Base-by-base conservation (phyloP, 2,329 filamentous ascomycete genomes). In the Botryotinia narcissicola region DNA sequence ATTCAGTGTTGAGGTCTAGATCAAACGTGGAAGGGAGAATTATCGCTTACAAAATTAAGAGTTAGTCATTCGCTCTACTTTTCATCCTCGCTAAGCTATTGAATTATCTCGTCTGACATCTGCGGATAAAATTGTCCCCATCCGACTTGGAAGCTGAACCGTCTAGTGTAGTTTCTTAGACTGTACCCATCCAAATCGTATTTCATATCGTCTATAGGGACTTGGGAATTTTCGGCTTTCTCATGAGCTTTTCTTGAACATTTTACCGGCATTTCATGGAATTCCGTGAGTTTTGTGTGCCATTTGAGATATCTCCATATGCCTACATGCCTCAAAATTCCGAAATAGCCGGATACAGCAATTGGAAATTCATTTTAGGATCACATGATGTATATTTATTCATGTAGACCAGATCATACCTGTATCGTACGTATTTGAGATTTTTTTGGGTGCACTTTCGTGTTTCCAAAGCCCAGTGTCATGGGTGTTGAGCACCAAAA, bases 41-140 rank as follows among this genome's bases (percentile, higher is more conserved):
- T 12, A 59, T 59, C 29, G 54, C 14, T n/a, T 59, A 22, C 8
- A 32, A 20, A 18, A 5, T 59, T 32, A 18, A 59, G n/a, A 59
- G 16, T 8, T 18, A 10, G 54, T 20, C 8, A 10, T 29, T 32
- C 18, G 5, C 29, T 59, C 7, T 59, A 10, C 16, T 32, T 32
- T 63, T 42, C 7, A 29, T n/a, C 18, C 37, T 10, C 22, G 4
- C 5, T 63, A 37, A 16, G 40, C 20, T 8, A 63, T 46, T 16
- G 1, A 46, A 37, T 37, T 1, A 37, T 61, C 14, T 25, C 20
- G 14, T 61, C 59, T 61, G 32, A 14, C 22, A 37, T 37, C 20
- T n/a, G n/a, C 3, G 25, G 2, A n/a, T 54, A n/a, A 7, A 2
- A 16, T n/a, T 51, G 25, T n/a, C 2, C 0, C 0, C 4, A 51